These are phyloP conservation scores for Aspergillus indologenus DNA, from an alignment of 495 filamentous ascomycete genomes.

Conservation along the genomic window DNA sequence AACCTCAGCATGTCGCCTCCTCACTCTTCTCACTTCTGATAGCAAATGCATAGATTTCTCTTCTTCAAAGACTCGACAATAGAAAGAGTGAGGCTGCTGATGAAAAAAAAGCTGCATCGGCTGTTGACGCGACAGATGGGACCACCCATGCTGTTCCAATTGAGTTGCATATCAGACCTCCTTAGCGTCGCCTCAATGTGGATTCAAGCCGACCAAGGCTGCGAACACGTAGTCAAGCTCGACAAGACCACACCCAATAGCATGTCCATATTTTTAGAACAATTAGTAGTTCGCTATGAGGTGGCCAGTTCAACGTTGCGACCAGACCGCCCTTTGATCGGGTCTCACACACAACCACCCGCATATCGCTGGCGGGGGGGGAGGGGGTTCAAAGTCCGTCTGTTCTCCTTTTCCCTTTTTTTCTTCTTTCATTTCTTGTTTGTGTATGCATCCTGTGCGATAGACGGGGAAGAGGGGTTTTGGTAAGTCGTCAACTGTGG, in stretches of 20 bases:
- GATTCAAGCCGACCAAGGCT: neutral
- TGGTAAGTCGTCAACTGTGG: neutral
- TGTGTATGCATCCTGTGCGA: neutral
- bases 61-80: neutral
- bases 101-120: neutral
- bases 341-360: neutral
- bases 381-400: neutral
- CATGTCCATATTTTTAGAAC: neutral
- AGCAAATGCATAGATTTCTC: neutral
- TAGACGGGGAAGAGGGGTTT: neutral
- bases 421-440: neutral
- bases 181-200: neutral
- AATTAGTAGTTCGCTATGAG: neutral
- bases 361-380: neutral
- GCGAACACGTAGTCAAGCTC: neutral
- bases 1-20: neutral
- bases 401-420: neutral
- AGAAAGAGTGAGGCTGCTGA: neutral
- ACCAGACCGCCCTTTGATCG: conserved; percentile 7
- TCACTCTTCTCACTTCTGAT: neutral
- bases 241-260: neutral
- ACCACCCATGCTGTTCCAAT: neutral
- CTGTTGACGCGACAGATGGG: neutral
- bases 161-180: neutral
- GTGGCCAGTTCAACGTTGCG: conserved; percentile 3